These are phyloP conservation scores for Microbotryum lychnidis-dioicae DNA, from an alignment of 1,284 basidiomycete genomes.

Conservation along the genomic window DNA sequence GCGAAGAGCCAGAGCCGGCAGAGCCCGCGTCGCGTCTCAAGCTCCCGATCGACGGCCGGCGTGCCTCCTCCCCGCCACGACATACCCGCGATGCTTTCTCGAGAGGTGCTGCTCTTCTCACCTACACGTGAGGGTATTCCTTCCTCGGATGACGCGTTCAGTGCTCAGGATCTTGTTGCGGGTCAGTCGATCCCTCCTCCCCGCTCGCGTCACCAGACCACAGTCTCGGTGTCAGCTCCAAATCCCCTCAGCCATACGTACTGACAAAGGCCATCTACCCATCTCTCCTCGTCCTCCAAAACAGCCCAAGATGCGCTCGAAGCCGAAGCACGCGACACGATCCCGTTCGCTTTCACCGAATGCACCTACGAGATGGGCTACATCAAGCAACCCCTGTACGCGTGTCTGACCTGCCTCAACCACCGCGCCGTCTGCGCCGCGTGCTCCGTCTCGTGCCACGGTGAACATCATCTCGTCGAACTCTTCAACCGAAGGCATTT, in stretches of 20 bases:
- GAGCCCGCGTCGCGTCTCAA: slow-evolving; percentile 1
- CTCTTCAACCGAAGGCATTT: slow-evolving; percentile 33
- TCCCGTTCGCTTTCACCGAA: slow-evolving; percentile 37
- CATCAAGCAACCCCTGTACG: slow-evolving; percentile 41
- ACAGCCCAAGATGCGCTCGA: slow-evolving; percentile 39
- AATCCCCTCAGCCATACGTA: neutral
- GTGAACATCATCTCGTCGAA: slow-evolving; percentile 34
- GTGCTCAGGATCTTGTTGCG: neutral
- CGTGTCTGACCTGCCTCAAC: slow-evolving; percentile 34
- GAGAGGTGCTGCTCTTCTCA: slow-evolving; percentile 19
- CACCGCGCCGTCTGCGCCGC: slow-evolving; percentile 42
- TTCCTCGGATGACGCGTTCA: slow-evolving; percentile 13
- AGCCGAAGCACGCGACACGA: slow-evolving; percentile 39
- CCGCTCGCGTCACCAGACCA: too few relatives aligned
- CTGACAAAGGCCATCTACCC: neutral
- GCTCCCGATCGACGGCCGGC: neutral
- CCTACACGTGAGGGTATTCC: slow-evolving; percentile 27
- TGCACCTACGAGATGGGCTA: slow-evolving; percentile 40
- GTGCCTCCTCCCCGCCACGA: neutral
- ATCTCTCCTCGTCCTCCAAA: neutral
- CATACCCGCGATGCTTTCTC: slow-evolving; percentile 14
- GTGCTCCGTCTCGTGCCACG: slow-evolving; percentile 42
- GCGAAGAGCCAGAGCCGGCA: too few relatives aligned
- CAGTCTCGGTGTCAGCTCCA: neutral
- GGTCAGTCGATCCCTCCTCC: neutral